Evolutionary conservation across 2,329 filamentous ascomycete genomes (phyloP).

Genomic region (Tolypocladium inflatum): DNA sequence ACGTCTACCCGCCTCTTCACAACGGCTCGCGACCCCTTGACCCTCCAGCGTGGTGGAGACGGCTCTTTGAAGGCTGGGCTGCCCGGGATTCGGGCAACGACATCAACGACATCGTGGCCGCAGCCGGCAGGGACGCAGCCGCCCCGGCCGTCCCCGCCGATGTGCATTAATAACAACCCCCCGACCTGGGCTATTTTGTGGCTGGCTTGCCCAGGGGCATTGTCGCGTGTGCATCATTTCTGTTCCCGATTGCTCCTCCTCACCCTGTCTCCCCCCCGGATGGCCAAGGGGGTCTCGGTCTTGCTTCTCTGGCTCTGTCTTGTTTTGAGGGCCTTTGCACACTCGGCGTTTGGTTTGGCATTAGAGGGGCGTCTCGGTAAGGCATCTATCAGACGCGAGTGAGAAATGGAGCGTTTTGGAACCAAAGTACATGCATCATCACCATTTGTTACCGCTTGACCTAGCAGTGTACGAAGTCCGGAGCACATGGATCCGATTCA

Average conservation of each 20-base stretch:
- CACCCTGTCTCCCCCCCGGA: neutral
- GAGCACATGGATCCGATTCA: neutral
- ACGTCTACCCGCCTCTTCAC: conserved; percentile 90
- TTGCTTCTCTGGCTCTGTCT: neutral
- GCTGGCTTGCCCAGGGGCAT: neutral
- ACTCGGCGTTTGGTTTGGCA: neutral
- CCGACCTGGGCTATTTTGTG: neutral
- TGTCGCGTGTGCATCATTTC: neutral
- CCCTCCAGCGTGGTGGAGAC: conserved; percentile 81
- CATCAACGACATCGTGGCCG: conserved; percentile 53
- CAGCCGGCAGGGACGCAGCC: conserved; percentile 28
- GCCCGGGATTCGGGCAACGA: conserved; percentile 39
- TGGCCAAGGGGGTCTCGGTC: neutral
- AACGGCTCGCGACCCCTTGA: conserved; percentile 78
- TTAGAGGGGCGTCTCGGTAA: neutral
- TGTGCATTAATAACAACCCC: neutral
- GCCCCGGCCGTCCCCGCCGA: neutral
- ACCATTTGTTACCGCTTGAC: neutral
- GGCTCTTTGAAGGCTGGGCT: conserved; percentile 62
- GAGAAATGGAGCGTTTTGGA: neutral
- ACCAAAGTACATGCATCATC: neutral
- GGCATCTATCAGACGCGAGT: neutral
- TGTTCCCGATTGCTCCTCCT: neutral
- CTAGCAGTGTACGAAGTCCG: neutral
- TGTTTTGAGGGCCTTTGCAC: neutral